Base-by-base conservation (phyloP, 495 filamentous ascomycete species). In the Parachaetomium inaequale region DNA sequence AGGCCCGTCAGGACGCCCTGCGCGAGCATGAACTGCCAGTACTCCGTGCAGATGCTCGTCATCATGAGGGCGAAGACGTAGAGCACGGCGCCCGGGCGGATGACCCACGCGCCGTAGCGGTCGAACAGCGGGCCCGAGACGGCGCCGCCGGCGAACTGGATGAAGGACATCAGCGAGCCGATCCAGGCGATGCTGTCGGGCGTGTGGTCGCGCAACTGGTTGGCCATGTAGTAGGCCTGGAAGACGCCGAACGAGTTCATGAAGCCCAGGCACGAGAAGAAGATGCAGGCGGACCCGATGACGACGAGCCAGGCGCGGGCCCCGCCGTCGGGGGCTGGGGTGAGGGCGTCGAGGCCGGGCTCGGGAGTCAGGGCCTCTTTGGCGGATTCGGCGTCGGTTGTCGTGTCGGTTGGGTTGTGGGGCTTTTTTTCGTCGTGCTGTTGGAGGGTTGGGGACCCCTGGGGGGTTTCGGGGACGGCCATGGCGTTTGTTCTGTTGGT, bases 211-310 rank as follows among this genome's bases (percentile, higher is more conserved):
- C 68, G 60, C 2, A 90, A 78, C 46, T 82, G 78, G 45, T 80
- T 67, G 2, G 65, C 63, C n/a, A 75, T 55, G 68, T 88, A 89
- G 74, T 88, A 87, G 19, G 81, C 74, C 63, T 86, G 72, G 63
- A 88, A 89, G 26, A 66, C 57, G 10, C 86, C 87, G 55, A 88
- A 87, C 0, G 84, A 78, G 72, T 88, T 88, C 47, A 83, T 59
- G 69, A 85, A 86, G 11, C 87, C 87, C 3, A 87, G 71, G 4
- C 77, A 76, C 57, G 76, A 82, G 69, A 88, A 87, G 61, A 77
- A 73, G 54, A 63, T 60, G 50, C 25, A 61, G 23, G 59, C 61
- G 6, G 56, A 47, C 1, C 66, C 70, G 47, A 25, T n/a, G 15
- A 69, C 65, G 51, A 67, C 69, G 10, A 69, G 62, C 70, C 68